Percentiles rank a stretch among this genome's conserved stretches.
Evolutionary conservation across 495 filamentous ascomycete species (phyloP).

Genomic region (Penicillium crystallinum): DNA sequence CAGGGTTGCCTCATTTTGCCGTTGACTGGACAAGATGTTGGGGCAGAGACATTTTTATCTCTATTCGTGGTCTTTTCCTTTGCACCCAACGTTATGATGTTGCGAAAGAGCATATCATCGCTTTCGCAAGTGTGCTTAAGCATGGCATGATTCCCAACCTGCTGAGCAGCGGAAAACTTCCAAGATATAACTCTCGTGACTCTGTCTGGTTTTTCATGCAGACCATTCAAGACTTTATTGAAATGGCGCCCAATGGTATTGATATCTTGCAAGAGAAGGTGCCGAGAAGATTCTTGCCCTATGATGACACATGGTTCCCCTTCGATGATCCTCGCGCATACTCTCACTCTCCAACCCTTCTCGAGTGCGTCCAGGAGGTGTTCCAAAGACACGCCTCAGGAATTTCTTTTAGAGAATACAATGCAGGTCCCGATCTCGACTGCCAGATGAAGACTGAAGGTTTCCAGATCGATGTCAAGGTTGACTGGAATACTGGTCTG

Average conservation of each 20-base stretch:
- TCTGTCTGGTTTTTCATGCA: slow-evolving; percentile 98
- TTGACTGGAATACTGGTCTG: slow-evolving; percentile 90
- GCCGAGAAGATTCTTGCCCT: slow-evolving; percentile 84
- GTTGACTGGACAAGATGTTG: slow-evolving; percentile 93
- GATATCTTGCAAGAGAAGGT: slow-evolving; percentile 70
- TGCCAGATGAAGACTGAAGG: slow-evolving; percentile 90
- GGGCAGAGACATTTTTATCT: slow-evolving; percentile 97
- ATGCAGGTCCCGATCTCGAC: slow-evolving; percentile 82
- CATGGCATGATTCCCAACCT: slow-evolving; percentile 99
- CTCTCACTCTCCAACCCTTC: slow-evolving; percentile 69
- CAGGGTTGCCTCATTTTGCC: slow-evolving; percentile 92
- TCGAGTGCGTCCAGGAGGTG: slow-evolving; percentile 88
- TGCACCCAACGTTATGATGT: slow-evolving; percentile 83
- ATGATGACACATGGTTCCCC: slow-evolving; percentile 89
- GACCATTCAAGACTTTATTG: slow-evolving; percentile 87
- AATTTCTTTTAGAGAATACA: slow-evolving; percentile 88
- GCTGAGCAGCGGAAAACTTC: slow-evolving; percentile 75
- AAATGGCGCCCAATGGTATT: slow-evolving; percentile 73
- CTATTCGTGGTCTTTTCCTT: slow-evolving; percentile 81
- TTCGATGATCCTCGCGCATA: slow-evolving; percentile 79
- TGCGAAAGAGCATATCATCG: slow-evolving; percentile 88
- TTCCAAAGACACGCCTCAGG: slow-evolving; percentile 86
- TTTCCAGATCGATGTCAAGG: slow-evolving; percentile 83
- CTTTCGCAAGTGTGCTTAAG: slow-evolving; percentile 94
- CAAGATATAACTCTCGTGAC: slow-evolving; percentile 94